Evolutionary conservation across 2,329 filamentous ascomycete genomes (phyloP).

Genomic region (Pseudogymnoascus sp.): DNA sequence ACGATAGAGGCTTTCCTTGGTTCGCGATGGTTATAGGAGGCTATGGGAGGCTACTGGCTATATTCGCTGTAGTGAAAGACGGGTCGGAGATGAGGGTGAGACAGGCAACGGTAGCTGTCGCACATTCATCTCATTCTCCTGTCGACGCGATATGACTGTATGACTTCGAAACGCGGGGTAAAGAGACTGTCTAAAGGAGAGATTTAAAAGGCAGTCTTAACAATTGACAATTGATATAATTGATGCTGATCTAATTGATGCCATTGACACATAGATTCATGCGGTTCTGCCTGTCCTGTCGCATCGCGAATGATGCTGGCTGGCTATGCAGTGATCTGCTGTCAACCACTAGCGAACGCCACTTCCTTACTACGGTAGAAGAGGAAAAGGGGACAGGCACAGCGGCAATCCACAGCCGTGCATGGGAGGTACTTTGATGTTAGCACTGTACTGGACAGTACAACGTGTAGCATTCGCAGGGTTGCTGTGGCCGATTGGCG

Average conservation of each 20-base stretch:
- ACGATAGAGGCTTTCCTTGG: not conserved
- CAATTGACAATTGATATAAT: not conserved
- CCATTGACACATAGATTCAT: not conserved
- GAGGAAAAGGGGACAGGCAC: not conserved
- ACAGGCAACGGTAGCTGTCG: not conserved
- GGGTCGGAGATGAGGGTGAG: slow-evolving; percentile 3
- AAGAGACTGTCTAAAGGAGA: not conserved
- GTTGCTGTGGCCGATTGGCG: slow-evolving; percentile 2
- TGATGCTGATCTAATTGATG: not conserved
- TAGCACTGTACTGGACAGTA: not conserved
- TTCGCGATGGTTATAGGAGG: not conserved
- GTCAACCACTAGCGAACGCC: not conserved
- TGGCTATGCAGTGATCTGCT: not conserved
- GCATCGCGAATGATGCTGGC: not conserved
- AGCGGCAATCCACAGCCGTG: not conserved
- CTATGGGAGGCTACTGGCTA: not conserved
- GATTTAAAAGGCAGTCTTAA: not conserved
- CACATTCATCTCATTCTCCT: not conserved
- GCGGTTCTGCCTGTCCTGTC: not conserved
- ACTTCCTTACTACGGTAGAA: not conserved
- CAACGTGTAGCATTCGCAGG: slow-evolving; percentile 1
- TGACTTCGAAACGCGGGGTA: not conserved
- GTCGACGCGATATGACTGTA: not conserved
- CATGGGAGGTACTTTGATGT: not conserved
- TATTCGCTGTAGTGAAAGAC: not conserved